Percentiles rank a stretch among this genome's conserved stretches.
phyloP scores from a whole-genome alignment of 345 rosid genomes.

The Psidium friedrichsthalianum region DNA sequence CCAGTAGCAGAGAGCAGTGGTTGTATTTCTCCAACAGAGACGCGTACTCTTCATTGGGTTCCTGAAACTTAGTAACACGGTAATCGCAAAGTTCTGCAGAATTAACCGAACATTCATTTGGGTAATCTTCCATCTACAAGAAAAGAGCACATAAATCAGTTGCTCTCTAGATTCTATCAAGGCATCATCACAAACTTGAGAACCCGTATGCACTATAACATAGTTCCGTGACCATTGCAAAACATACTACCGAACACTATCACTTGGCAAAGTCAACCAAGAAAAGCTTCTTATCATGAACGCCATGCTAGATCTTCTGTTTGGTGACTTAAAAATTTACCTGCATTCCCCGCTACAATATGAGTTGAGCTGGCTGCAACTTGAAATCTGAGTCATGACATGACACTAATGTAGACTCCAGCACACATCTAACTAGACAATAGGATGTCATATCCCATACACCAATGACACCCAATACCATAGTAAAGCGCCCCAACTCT shows the following conservation, averaged over 20 bases:
- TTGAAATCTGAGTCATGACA: not conserved
- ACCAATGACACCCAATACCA: not conserved
- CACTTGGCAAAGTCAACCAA: not conserved
- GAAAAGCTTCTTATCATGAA: not conserved
- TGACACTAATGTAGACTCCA: not conserved
- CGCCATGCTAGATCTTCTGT: not conserved
- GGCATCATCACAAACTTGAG: not conserved
- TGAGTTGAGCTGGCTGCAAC: not conserved
- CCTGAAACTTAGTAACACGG: constrained; percentile 7
- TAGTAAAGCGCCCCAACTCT: not conserved
- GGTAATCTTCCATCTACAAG: constrained; percentile 33
- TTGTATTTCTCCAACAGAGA: constrained; percentile 12
- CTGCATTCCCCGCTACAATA: not conserved
- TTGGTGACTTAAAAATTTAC: not conserved
- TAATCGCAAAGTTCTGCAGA: constrained; percentile 18
- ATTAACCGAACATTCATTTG: constrained; percentile 14
- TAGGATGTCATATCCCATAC: not conserved
- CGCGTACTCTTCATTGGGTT: constrained; percentile 10
- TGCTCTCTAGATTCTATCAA: not conserved
- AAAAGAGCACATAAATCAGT: not conserved
- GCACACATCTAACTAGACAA: not conserved
- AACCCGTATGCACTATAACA: not conserved
- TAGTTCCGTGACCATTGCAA: not conserved
- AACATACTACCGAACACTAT: not conserved
- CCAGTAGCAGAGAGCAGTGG: constrained; percentile 16